phyloP scores from a whole-genome alignment of 371 early-diverging fungal species.

The Rhizopus delemar region DNA sequence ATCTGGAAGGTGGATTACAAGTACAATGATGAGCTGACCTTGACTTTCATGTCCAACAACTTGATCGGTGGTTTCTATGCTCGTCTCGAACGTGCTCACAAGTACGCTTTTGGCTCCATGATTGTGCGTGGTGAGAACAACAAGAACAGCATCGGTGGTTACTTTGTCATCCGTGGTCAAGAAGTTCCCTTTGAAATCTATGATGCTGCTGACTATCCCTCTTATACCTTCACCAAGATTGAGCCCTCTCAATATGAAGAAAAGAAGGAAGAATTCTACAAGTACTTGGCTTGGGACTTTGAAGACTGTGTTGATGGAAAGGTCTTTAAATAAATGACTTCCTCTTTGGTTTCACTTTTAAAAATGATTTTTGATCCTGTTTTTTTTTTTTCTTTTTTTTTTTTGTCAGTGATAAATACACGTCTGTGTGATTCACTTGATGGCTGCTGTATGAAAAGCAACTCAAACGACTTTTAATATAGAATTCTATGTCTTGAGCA shows the following conservation, averaged over 20 bases:
- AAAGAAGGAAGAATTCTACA: constrained; percentile 53
- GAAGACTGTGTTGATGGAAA: constrained; percentile 53
- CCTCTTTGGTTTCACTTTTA: too few relatives aligned
- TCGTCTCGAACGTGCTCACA: constrained; percentile 91
- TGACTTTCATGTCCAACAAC: constrained; percentile 89
- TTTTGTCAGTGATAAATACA: not conserved
- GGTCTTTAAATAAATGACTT: constrained; percentile 72
- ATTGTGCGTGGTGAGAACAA: constrained; percentile 84
- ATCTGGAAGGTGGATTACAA: constrained; percentile 91
- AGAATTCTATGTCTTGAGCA: too few relatives aligned
- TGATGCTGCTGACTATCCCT: constrained; percentile 89
- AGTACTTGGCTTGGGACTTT: constrained; percentile 54
- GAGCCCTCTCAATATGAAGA: constrained; percentile 67
- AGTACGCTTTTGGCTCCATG: constrained; percentile 93
- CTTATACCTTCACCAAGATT: constrained; percentile 81
- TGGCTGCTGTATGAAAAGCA: too few relatives aligned
- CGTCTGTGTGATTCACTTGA: too few relatives aligned
- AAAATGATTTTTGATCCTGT: constrained; percentile 1
- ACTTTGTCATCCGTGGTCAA: constrained; percentile 91
- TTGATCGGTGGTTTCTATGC: constrained; percentile 92
- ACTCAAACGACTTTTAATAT: too few relatives aligned
- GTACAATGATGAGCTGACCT: constrained; percentile 88
- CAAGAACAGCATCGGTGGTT: constrained; percentile 90
- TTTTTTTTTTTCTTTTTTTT: constrained; percentile 2
- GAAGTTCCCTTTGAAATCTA: constrained; percentile 84